A percentile compares a stretch with the other conserved stretches of the same genome.
phyloP scores from a whole-genome alignment of 495 filamentous ascomycete genomes.

The Trichoderma virens region DNA sequence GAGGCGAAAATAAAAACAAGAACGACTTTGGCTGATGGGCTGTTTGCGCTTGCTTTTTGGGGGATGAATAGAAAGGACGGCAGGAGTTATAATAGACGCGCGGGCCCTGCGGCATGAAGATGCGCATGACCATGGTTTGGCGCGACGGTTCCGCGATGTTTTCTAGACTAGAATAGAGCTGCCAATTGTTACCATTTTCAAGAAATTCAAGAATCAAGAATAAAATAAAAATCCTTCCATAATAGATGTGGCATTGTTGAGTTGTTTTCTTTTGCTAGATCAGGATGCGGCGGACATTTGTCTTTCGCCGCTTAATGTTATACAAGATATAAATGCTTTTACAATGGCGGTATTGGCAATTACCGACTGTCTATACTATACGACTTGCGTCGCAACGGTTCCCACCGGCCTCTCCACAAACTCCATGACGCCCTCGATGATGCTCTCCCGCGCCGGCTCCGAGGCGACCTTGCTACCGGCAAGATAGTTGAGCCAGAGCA shows the following conservation, averaged over 20 bases:
- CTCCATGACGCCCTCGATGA: slow-evolving; percentile 81
- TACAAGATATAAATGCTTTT: neutral
- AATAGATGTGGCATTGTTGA: neutral
- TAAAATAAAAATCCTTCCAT: neutral
- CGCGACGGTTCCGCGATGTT: neutral
- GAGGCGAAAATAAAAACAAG: neutral
- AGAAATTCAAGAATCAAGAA: neutral
- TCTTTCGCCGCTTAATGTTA: neutral
- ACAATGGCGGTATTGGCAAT: neutral
- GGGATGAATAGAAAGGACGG: neutral
- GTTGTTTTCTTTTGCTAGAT: neutral
- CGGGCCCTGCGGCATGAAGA: neutral
- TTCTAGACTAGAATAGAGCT: neutral
- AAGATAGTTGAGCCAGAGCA: slow-evolving; percentile 86
- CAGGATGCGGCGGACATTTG: neutral
- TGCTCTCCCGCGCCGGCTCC: slow-evolving; percentile 67
- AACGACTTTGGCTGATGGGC: neutral
- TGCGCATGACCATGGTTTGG: neutral
- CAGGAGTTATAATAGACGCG: neutral
- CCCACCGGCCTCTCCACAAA: slow-evolving; percentile 86
- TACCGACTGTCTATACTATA: slow-evolving; percentile 22
- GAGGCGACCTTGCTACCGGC: slow-evolving; percentile 82
- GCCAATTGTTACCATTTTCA: neutral
- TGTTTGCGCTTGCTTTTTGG: neutral
- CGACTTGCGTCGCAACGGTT: slow-evolving; percentile 68